Evolutionary conservation across 768 basidiomycete species (phyloP), one percentile per base, ranked within the genome.

Genomic region (Tulasnella sp.): DNA sequence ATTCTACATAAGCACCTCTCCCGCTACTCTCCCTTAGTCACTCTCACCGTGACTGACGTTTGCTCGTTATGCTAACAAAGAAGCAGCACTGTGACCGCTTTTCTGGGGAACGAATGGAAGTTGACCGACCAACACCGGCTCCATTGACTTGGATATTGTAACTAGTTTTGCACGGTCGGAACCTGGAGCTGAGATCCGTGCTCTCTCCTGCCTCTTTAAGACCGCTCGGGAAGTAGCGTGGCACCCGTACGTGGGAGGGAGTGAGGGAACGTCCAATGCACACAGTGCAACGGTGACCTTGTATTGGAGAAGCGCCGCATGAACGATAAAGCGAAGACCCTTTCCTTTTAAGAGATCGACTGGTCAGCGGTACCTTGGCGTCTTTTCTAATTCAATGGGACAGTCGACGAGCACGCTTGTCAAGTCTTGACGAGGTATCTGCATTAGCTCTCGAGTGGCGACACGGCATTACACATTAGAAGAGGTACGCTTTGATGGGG

Each of bases 151-250:
- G 61, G 61, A 26, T 67, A 35, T 35, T 35, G 61, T 67, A 35
- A 35, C 32, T 35, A 13, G 10, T 29, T 67, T 67, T 67, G 61
- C 32, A 35, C 61, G 26, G 26, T 29, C 61, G 61, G 61, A 67
- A 67, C 61, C 61, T 67, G 26, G 61, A 67, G 61, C 61, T 67
- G 61, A 67, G 61, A 67, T 67, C 61, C 61, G 61, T 67, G 26
- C 61, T 67, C 61, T 35, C 61, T 67, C 61, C 32, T 67, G 23
- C 61, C 61, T 67, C 32, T 67, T 35, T 35, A 16, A 67, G 61
- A 67, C 29, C n/a, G 26, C 26, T 67, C 61, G 61, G 61, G 61
- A 67, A 67, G 61, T 67, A 67, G 61, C 61, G 61, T 67, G 61
- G 13, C 15, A 67, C 61, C 61, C 61, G 29, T 29, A 67, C 61